phyloP scores from a whole-genome alignment of 163 green algal species.

The Dunaliella salina region DNA sequence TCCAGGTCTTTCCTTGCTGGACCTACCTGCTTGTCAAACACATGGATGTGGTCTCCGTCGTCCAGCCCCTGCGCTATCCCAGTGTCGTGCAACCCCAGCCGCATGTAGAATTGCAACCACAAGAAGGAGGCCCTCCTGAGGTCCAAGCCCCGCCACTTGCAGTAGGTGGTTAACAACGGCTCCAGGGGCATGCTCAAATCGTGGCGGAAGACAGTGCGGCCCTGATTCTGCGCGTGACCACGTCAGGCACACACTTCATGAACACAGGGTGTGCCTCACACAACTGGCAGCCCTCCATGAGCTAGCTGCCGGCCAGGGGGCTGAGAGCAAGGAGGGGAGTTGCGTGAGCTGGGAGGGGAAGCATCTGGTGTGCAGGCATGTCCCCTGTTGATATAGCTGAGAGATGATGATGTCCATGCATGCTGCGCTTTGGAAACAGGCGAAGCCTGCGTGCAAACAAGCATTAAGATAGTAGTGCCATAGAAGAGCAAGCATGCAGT shows the following conservation, averaged over 20 bases:
- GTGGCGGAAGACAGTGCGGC: constrained; percentile 27
- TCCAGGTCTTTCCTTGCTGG: no score
- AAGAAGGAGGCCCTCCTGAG: constrained; percentile 28
- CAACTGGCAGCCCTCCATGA: no score
- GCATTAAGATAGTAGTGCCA: no score
- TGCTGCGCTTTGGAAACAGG: no score
- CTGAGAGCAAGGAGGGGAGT: background rate
- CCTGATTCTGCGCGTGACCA: constrained; percentile 1
- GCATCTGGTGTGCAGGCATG: background rate
- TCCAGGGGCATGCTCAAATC: constrained; percentile 32
- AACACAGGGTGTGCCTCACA: no score
- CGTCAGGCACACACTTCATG: no score
- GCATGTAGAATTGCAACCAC: constrained; percentile 42
- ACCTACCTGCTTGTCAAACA: constrained; percentile 32
- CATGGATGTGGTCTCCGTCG: constrained; percentile 35
- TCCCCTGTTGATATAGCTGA: background rate
- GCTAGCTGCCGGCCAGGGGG: background rate
- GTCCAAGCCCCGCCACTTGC: constrained; percentile 34
- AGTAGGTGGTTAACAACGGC: constrained; percentile 32
- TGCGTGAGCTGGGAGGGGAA: background rate
- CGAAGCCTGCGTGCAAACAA: no score
- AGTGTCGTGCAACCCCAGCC: constrained; percentile 26
- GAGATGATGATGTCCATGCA: no score
- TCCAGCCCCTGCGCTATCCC: constrained; percentile 23
- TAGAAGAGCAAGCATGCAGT: no score